Conservation (phyloP, 225 moss, liverwort and hornwort genomes). For the Bryoerythrophyllum caledonicum region DNA sequence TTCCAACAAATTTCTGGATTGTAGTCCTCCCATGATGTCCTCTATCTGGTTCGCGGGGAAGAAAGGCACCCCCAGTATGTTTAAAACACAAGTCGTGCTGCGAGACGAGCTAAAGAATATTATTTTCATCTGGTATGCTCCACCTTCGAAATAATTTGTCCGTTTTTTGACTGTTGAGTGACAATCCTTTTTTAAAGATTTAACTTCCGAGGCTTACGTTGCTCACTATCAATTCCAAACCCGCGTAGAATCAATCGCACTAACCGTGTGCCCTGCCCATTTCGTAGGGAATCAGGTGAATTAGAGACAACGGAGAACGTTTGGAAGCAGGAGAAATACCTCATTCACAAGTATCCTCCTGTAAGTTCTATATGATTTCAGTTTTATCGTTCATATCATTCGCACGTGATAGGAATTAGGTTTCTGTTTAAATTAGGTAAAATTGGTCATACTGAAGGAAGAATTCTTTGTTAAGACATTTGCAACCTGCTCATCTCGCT, state of each 20-base stretch:
- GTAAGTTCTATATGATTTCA: too few species aligned
- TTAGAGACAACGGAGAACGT: slow-evolving; percentile 40
- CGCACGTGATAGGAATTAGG: too few species aligned
- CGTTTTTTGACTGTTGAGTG: too few species aligned
- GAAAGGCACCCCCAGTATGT: slow-evolving; percentile 35
- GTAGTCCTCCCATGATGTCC: slow-evolving; percentile 59
- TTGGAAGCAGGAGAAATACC: slow-evolving; percentile 57
- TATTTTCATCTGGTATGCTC: slow-evolving; percentile 50
- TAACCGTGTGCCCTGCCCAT: too few species aligned
- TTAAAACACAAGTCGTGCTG: slow-evolving; percentile 50
- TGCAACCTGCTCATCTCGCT: too few species aligned
- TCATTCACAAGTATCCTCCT: slow-evolving; percentile 64
- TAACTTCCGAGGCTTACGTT: too few species aligned
- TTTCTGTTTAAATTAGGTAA: too few species aligned
- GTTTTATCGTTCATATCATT: too few species aligned
- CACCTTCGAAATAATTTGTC: too few species aligned
- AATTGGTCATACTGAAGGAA: too few species aligned
- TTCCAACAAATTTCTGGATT: slow-evolving; percentile 61
- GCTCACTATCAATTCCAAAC: too few species aligned
- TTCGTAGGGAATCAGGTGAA: slow-evolving; percentile 60
- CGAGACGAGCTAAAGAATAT: slow-evolving; percentile 51
- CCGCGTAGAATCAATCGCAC: neutral
- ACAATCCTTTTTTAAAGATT: too few species aligned
- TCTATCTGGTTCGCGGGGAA: slow-evolving; percentile 68
- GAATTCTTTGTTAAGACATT: neutral